phyloP scores from a whole-genome alignment of 176 grass and related monocot species.

The Neostapfia colusana region DNA sequence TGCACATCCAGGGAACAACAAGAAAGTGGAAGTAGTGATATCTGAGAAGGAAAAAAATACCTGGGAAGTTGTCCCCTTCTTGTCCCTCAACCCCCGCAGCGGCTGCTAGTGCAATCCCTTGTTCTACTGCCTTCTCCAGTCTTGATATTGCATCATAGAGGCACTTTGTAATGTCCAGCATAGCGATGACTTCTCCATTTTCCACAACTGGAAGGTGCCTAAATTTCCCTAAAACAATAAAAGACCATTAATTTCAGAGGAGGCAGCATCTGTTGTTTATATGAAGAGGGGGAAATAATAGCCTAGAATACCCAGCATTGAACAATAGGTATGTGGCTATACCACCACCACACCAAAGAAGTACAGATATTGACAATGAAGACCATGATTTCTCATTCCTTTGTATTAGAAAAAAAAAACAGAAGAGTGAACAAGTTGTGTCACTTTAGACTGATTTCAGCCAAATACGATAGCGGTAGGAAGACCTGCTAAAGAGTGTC shows the following conservation, averaged over 20 bases:
- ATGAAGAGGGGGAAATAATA: slow-evolving; percentile 20
- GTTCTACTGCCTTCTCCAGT: slow-evolving; percentile 85
- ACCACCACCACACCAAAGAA: neutral
- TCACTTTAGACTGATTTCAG: neutral
- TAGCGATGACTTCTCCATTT: slow-evolving; percentile 93
- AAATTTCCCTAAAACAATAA: slow-evolving; percentile 79
- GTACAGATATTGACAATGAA: neutral
- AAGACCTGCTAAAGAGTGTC: neutral
- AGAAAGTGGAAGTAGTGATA: neutral
- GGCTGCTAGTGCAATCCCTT: slow-evolving; percentile 78
- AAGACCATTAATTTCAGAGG: slow-evolving; percentile 5
- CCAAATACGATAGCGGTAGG: neutral
- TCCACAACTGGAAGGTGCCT: slow-evolving; percentile 99
- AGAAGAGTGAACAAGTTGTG: neutral
- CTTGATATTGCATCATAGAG: slow-evolving; percentile 98
- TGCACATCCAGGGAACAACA: neutral
- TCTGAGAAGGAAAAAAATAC: slow-evolving; percentile 31
- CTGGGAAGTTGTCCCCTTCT: slow-evolving; percentile 60
- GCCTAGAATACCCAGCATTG: neutral
- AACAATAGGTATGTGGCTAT: neutral
- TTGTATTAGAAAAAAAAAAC: slow-evolving; percentile 9
- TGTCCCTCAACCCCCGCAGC: slow-evolving; percentile 75
- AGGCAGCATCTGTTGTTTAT: slow-evolving; percentile 27
- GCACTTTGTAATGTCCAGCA: slow-evolving; percentile 94
- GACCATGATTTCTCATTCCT: neutral